These are phyloP conservation scores for Moesziomyces antarcticus DNA, from an alignment of 1,284 basidiomycete species.

Conservation along the genomic window DNA sequence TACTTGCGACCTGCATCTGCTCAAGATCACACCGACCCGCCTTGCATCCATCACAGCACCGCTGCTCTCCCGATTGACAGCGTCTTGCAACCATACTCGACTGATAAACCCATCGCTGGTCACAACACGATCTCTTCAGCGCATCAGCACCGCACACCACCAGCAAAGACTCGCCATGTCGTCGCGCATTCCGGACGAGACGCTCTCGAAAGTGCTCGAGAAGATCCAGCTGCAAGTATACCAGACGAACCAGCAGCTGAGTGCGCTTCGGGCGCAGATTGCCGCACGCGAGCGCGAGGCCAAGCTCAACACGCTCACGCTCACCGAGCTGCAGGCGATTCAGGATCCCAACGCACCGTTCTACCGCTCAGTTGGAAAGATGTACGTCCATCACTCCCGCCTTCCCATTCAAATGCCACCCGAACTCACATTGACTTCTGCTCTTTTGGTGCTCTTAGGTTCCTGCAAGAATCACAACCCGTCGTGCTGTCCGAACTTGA, in stretches of 20 bases:
- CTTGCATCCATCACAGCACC: too few relatives aligned
- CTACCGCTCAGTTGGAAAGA: slow-evolving; percentile 36
- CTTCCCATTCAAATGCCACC: neutral
- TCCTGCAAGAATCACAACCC: slow-evolving; percentile 34
- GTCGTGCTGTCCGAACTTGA: slow-evolving; percentile 21
- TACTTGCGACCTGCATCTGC: too few relatives aligned
- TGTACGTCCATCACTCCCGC: slow-evolving; percentile 15
- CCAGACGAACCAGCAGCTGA: slow-evolving; percentile 37
- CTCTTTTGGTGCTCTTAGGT: slow-evolving; percentile 10
- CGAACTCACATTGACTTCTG: neutral
- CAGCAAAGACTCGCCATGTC: slow-evolving; percentile 8
- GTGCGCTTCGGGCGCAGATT: slow-evolving; percentile 34
- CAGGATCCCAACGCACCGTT: slow-evolving; percentile 24
- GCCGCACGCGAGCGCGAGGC: slow-evolving; percentile 28
- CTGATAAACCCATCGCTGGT: too few relatives aligned
- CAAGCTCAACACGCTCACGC: slow-evolving; percentile 36
- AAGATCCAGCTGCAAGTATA: slow-evolving; percentile 45
- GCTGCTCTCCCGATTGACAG: too few relatives aligned
- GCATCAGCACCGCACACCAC: too few relatives aligned
- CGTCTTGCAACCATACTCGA: too few relatives aligned
- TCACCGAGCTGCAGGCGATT: slow-evolving; percentile 31
- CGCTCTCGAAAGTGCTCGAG: slow-evolving; percentile 36
- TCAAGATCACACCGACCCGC: too few relatives aligned
- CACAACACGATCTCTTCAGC: too few relatives aligned
- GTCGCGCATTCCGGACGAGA: slow-evolving; percentile 32